Evolutionary conservation across 2,329 filamentous ascomycete genomes (phyloP), one percentile per base, ranked within the genome.

Genomic region (Claviceps capensis): DNA sequence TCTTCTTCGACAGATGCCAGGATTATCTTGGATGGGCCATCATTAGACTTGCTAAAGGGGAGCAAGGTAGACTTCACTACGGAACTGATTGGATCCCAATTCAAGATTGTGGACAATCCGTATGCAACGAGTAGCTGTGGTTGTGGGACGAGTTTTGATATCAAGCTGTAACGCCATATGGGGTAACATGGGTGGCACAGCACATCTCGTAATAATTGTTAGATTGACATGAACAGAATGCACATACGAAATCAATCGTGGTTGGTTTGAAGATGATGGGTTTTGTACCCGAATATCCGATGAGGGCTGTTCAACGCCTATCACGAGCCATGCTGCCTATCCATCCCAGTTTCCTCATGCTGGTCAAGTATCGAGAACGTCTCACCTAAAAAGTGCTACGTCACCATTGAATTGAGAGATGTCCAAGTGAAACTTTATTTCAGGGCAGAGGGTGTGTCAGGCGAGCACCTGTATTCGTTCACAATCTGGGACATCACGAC

Each of bases 11-110:
- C 64, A 0, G 65, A 64, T 2, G 73, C 93, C n/a, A 93, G 88
- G 67, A 81, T 98, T 9, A 84, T 97, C 22, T 81, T 98, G 63
- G 93, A 98, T 64, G 80, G 84, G 58, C 81, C 88, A 2, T 95
- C 89, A 49, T 70, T 98, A 54, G 89, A 95, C 58, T 69, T 98
- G 50, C 69, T 98, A 53, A 90, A 88, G 64, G 93, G 91, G 9
- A 96, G 90, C 71, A 96, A 90, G 65, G 83, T 98, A 40, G 93
- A 98, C 65, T 98, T 90, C 63, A 96, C 90, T 0, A 93, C 86
- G 78, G 93, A 97, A 72, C 73, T 98, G 69, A 96, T 96, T 63
- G 75, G 75, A 11, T 78, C 75, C 1, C 90, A 97, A 70, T 98
- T 98, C 69, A 95, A 95, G 75, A 89, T 98, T 62, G 83, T 88